Evolutionary conservation across 1,139 yeast species (phyloP), one percentile per base, ranked within the genome.

Genomic region (Blastobotrys serpentis): DNA sequence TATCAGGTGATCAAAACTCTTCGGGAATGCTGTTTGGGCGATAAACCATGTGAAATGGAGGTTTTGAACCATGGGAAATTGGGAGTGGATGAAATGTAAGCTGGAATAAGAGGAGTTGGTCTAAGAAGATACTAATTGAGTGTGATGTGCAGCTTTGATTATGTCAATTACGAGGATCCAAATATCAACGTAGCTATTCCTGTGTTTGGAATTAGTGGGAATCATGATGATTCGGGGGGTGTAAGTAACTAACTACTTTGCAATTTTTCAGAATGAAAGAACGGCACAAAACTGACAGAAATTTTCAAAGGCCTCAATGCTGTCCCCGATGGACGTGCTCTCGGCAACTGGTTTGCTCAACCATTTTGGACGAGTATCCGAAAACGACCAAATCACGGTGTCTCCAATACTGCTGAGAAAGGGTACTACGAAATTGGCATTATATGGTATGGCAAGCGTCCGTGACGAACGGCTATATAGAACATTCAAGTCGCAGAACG

Each of bases 171-270:
- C 64, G 95, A 87, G 60, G 98, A 92, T 64, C 89, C 90, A 2
- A 88, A 92, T 65, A 69, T 88, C 52, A 92, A 92, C 65, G 83
- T 92, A 2, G 82, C 95, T 0, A 78, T 89, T n/a, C 99, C 99
- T 0, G 79, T 92, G 17, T 89, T 92, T 73, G 94, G 94, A 8
- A 92, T 94, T 7, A 82, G 92, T 50, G 99, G 99, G 2, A 92
- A 92, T 61, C 99, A 92, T 65, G 99, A 92, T 66, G 98, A 92
- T 68, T 89, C 96, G 1, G 86, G 96, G 0, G 98, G 98, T 0
- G 32, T 29, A 11, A 29, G 32, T 29, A n/a, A n/a, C n/a, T n/a
- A n/a, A n/a, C n/a, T n/a, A n/a, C n/a, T n/a, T 86, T 56, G 6
- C 29, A 52, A 49, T n/a, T n/a, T n/a, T n/a, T n/a, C n/a, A n/a